Evolutionary conservation across 1,284 basidiomycete species (phyloP), one percentile per base, ranked within the genome.

Genomic region (Vanrija sp.): DNA sequence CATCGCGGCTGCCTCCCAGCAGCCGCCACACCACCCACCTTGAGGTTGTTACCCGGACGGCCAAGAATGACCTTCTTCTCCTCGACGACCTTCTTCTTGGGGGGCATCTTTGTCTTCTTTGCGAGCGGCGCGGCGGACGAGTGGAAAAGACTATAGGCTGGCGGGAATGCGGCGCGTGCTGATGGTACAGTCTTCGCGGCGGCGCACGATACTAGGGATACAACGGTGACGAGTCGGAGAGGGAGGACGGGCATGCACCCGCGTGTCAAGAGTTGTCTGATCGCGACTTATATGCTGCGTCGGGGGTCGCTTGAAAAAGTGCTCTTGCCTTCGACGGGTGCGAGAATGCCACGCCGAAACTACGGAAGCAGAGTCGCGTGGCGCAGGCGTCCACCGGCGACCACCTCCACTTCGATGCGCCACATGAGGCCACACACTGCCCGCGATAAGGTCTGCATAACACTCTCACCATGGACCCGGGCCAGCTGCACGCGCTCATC

Each of bases 21-120:
- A 42, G 40, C 25, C 12, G 26, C 15, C n/a, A 8, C n/a, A 14
- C 16, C 15, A 63, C 73, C 44, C 52, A 71, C 70, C 71, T 78
- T 77, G 64, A 78, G 70, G 69, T 96, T 96, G 80, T 97, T 97
- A 61, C 88, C 83, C 40, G 94, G 93, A 61, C 92, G 81, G 46
- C 93, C 93, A 46, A 97, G 85, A 25, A 93, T 78, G 40, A 81
- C 79, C 79, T 91, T 94, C 81, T 93, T 94, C 79, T 91, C 89
- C 38, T 80, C 80, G 28, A 72, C 80, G 54, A 81, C 79, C 54
- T 84, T 83, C 77, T 80, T 80, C 73, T 91, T 91, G 80, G 90
- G 91, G 9, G 91, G 91, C 14, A 90, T 86, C 88, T 92, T 93
- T 23, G 21, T 23, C 73, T 78, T 89, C 44, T 63, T 65, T 57